Evolutionary conservation across 805 yeast species (phyloP).

Genomic region (Ogataea neopini): DNA sequence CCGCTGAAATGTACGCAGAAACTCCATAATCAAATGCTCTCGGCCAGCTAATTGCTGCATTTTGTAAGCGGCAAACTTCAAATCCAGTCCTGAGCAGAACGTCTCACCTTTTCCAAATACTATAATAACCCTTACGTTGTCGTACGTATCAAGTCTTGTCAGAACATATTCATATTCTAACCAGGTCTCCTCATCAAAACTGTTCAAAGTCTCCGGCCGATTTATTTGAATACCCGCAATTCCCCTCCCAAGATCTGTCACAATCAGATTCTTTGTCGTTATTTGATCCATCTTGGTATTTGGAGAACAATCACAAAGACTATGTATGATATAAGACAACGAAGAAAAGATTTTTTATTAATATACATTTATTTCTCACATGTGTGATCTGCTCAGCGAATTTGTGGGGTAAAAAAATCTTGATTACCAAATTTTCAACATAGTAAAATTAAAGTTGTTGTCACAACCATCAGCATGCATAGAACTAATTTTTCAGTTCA

Average conservation of each 20-base stretch:
- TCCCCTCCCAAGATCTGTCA: slow-evolving; percentile 9
- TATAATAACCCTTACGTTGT: slow-evolving; percentile 53
- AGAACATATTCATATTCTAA: slow-evolving; percentile 54
- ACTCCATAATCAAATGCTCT: slow-evolving; percentile 30
- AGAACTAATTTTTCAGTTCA: background rate
- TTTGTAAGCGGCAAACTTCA: slow-evolving; percentile 35
- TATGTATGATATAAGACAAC: background rate
- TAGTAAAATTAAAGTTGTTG: too few relatives aligned
- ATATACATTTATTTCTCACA: background rate
- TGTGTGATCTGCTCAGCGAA: background rate
- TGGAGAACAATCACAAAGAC: background rate
- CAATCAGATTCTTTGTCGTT: background rate
- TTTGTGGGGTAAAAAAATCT: slow-evolving; percentile 3
- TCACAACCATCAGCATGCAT: too few relatives aligned
- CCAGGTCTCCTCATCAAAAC: slow-evolving; percentile 59
- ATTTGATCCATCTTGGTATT: background rate
- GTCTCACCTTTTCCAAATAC: slow-evolving; percentile 56
- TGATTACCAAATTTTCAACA: too few relatives aligned
- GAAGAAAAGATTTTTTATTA: background rate
- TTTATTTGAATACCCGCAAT: slow-evolving; percentile 59
- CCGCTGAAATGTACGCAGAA: slow-evolving; percentile 59
- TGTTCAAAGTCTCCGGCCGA: slow-evolving; percentile 60
- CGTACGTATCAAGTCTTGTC: slow-evolving; percentile 42
- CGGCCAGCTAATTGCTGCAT: slow-evolving; percentile 17
- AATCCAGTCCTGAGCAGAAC: slow-evolving; percentile 67